Evolutionary conservation across 805 yeast species (phyloP).

Genomic region (Zygotorulaspora chibaensis): DNA sequence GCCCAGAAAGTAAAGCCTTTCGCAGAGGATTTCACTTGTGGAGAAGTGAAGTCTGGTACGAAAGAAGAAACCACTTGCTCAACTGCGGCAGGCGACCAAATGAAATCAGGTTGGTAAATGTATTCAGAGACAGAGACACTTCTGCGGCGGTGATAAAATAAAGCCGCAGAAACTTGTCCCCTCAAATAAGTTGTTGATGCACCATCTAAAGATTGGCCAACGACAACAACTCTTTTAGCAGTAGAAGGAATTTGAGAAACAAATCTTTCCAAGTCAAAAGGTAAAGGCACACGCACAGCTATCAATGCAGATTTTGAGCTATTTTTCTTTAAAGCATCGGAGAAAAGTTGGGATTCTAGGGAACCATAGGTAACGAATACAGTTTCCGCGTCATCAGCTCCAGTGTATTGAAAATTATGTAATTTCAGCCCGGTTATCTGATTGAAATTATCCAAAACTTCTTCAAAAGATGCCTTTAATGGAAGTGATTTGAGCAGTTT

Average conservation of each 20-base stretch:
- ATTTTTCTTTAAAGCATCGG: conserved; percentile 39
- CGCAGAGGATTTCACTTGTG: conserved; percentile 24
- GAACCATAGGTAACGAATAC: conserved; percentile 85
- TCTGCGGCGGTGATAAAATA: conserved; percentile 44
- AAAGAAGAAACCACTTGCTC: conserved; percentile 46
- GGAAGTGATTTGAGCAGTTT: conserved; percentile 13
- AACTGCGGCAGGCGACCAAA: conserved; percentile 54
- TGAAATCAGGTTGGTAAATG: conserved; percentile 47
- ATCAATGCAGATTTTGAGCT: conserved; percentile 56
- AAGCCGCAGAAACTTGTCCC: conserved; percentile 68
- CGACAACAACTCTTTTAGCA: conserved; percentile 57
- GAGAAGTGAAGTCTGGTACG: conserved; percentile 20
- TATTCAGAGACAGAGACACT: conserved; percentile 47
- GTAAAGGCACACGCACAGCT: conserved; percentile 71
- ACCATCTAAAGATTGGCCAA: conserved; percentile 50
- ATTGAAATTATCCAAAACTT: conserved; percentile 28
- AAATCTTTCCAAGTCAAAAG: conserved; percentile 66
- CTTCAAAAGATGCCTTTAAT: conserved; percentile 21
- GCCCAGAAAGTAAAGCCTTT: conserved; percentile 55
- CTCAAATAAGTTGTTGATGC: conserved; percentile 46
- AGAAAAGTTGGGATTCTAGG: conserved; percentile 53
- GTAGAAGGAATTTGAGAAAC: conserved; percentile 53
- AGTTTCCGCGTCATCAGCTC: conserved; percentile 56
- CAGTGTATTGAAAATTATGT: conserved; percentile 49
- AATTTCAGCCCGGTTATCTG: conserved; percentile 23